Evolutionary conservation across 2,329 filamentous ascomycete species (phyloP).

Genomic region (Sporothrix sp.): DNA sequence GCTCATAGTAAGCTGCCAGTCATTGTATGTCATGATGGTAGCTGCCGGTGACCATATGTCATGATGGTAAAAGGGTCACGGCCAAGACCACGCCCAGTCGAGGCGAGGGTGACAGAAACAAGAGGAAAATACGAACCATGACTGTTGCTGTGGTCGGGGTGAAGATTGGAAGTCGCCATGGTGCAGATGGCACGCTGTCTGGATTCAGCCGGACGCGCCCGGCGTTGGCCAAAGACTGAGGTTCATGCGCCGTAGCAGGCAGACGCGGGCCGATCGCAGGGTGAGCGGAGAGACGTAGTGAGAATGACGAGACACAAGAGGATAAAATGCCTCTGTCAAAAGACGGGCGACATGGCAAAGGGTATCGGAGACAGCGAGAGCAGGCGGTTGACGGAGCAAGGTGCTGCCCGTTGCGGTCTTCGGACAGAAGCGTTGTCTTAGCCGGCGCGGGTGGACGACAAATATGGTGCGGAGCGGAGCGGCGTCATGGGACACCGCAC

Average conservation of each 20-base stretch:
- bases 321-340: neutral
- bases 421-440: neutral
- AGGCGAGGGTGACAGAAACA: neutral
- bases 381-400: neutral
- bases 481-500: neutral
- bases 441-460: neutral
- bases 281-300: neutral
- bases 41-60: too few species aligned
- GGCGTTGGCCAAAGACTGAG: slow-evolving; percentile 1
- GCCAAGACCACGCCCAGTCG: too few species aligned
- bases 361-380: neutral
- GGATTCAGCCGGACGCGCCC: slow-evolving; percentile 11
- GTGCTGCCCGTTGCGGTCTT: neutral
- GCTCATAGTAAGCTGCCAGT: too few species aligned
- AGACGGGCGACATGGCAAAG: slow-evolving; percentile 1
- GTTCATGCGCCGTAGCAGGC: slow-evolving; percentile 3
- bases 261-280: neutral
- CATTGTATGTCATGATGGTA: neutral
- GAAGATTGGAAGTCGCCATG: slow-evolving; percentile 24
- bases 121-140: slow-evolving; percentile 21
- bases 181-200: slow-evolving; percentile 11
- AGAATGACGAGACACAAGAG: neutral
- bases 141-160: slow-evolving; percentile 23
- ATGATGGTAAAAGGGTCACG: too few species aligned
- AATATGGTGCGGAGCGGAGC: neutral